Base-by-base conservation (phyloP, 1,284 basidiomycete genomes). In the Cutaneotrichosporon sp. region DNA sequence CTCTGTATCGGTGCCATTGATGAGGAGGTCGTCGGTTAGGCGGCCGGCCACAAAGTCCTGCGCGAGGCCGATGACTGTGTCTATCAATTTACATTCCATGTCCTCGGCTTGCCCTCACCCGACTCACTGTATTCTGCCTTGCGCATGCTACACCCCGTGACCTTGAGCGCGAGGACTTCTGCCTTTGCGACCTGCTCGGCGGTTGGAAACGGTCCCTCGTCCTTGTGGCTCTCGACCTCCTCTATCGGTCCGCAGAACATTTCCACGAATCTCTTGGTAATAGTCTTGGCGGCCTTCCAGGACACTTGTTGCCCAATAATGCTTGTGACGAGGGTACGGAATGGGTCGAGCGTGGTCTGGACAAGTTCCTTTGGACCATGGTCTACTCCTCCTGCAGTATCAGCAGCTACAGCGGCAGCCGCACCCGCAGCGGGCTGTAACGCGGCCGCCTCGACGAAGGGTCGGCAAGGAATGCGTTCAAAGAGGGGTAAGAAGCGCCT, bases 251-350 rank as follows among this genome's bases (percentile, higher is more conserved):
- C 86, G 68, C 90, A 86, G 75, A 87, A 94, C 18, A 91, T 80
- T 47, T 89, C 84, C 50, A 87, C 83, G 76, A 97, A 97, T 64
- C 85, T 88, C 78, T 92, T 89, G n/a, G 85, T 87, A 60, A 97
- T 92, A 5, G 90, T 88, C 46, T 89, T 84, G 0, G 94, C 94
- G 4, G 93, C 93, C 36, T 90, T 80, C 91, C 91, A 95, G 0
- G 90, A 92, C 49, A 97, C 93, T 79, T 97, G 92, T 79, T 94
- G 92, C 0, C 88, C 90, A 80, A 91, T 79, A 65, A 92, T 90
- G 38, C 86, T 88, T 2, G 85, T 86, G 38, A 85, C 84, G 21
- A 92, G 82, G 1, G 88, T 86, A 55, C 86, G 86, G 69, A 72
- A 74, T 11, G 75, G 75, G 58, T 79, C 77, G 21, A 77, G 67